Evolutionary conservation across 75 land plant species (phyloP).

Genomic region (Chamaecyparis obtusa): DNA sequence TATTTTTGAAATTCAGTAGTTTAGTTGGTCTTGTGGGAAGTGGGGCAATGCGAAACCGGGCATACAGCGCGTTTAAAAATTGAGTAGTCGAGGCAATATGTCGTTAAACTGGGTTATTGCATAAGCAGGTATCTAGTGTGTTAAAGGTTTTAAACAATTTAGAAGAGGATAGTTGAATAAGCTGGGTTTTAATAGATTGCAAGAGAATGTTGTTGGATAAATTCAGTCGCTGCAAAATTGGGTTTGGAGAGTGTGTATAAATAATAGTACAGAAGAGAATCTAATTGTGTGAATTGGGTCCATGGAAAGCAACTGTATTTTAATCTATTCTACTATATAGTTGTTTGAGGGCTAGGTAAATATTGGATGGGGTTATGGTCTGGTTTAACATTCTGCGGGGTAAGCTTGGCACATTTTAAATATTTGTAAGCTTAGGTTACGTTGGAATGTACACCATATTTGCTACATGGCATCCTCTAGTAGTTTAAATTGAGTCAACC

Average conservation of each 20-base stretch:
- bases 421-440: not conserved
- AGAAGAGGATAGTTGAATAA: not conserved
- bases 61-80: no score
- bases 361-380: not conserved
- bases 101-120: not conserved
- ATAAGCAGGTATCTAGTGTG: not conserved
- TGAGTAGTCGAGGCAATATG: not conserved
- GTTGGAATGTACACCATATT: no score
- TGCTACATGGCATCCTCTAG: no score
- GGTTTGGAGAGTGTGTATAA: not conserved
- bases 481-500: not conserved
- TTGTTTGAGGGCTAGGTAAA: not conserved
- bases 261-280: not conserved
- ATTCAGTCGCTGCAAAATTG: not conserved
- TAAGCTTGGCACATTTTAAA: not conserved
- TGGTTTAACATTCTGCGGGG: not conserved
- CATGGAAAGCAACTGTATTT: not conserved
- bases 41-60: not conserved
- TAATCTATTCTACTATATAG: no score
- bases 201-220: not conserved
- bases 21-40: not conserved
- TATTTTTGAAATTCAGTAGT: not conserved
- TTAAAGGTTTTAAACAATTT: no score
- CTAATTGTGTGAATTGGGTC: not conserved
- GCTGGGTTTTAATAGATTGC: not conserved